Conservation (phyloP, 202 grass and related monocot species). For the Saccharum hybrid region DNA sequence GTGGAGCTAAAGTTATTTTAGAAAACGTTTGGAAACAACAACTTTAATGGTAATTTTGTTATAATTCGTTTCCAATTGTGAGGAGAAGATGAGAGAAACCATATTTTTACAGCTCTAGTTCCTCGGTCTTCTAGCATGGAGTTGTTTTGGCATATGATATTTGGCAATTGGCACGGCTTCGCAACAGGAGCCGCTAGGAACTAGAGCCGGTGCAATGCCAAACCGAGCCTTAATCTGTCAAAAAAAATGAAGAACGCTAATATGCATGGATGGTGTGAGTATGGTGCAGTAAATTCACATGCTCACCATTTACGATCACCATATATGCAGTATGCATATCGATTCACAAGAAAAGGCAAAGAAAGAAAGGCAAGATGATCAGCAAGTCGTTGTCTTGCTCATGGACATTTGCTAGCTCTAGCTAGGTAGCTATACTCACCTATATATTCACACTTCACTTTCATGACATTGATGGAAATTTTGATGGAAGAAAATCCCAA, state of each 20-base stretch:
- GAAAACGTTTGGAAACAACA: no score
- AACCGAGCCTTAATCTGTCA: no score
- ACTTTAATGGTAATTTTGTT: background rate
- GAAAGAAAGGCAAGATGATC: constrained; percentile 9
- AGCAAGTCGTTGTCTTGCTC: constrained; percentile 11
- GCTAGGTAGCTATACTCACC: background rate
- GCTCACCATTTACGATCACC: background rate
- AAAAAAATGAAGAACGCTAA: no score
- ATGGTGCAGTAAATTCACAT: background rate
- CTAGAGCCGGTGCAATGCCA: no score
- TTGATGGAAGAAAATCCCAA: constrained; percentile 3
- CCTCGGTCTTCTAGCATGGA: background rate
- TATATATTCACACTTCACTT: constrained; percentile 46
- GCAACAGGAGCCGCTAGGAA: no score
- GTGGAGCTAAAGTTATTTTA: no score
- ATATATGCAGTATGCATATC: background rate
- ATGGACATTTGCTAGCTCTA: constrained; percentile 11
- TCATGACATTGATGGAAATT: constrained; percentile 29
- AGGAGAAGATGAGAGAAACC: background rate
- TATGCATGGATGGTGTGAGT: background rate
- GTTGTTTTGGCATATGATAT: background rate
- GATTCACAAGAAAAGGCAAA: background rate
- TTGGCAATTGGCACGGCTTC: background rate
- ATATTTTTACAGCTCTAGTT: background rate
- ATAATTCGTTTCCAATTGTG: background rate